phyloP scores from a whole-genome alignment of 2,329 filamentous ascomycete species.

The Alternaria panax region DNA sequence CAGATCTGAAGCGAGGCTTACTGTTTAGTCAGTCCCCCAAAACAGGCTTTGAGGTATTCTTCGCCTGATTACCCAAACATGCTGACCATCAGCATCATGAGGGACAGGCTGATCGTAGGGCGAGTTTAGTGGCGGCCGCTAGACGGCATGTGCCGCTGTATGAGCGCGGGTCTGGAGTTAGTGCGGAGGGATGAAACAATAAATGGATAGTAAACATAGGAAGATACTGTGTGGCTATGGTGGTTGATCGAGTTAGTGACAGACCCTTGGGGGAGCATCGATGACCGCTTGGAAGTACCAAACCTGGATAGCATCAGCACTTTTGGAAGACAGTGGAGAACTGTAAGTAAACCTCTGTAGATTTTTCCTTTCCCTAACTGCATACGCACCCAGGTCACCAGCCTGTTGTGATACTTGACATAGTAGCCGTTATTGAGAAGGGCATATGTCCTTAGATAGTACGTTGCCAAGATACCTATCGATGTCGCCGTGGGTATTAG shows the following conservation, averaged over 20 bases:
- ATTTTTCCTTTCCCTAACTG: neutral
- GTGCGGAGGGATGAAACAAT: neutral
- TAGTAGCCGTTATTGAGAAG: neutral
- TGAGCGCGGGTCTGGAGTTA: neutral
- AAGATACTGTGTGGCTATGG: neutral
- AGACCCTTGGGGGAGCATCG: neutral
- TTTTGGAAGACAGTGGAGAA: neutral
- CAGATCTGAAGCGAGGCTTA: slow-evolving; percentile 1
- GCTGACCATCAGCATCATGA: slow-evolving; percentile 1
- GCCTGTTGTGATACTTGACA: neutral
- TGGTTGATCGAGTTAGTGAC: neutral
- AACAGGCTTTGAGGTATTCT: neutral
- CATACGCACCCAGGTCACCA: neutral
- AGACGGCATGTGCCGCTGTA: neutral
- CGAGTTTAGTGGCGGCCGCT: neutral
- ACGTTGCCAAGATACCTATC: neutral
- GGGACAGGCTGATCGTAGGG: neutral
- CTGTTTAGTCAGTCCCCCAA: neutral
- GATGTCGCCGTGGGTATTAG: neutral
- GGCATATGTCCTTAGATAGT: neutral
- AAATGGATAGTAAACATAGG: neutral
- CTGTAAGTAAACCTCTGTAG: neutral
- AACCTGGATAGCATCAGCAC: neutral
- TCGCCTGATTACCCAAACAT: neutral
- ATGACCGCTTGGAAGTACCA: neutral